Evolutionary conservation across 2,329 filamentous ascomycete species (phyloP), one percentile per base, ranked within the genome.

Genomic region (Epichloe scottii): DNA sequence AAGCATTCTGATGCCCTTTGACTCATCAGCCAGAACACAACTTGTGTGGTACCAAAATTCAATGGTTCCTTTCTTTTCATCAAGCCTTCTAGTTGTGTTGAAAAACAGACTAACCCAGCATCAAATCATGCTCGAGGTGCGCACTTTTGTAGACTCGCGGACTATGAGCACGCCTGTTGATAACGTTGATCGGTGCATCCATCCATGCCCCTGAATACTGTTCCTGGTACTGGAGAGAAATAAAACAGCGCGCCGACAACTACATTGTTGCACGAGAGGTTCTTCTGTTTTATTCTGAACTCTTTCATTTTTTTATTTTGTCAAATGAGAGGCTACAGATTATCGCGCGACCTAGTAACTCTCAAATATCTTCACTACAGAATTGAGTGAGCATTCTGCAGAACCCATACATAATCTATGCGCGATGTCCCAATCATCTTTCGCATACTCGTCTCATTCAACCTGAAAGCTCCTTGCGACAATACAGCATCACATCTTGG

Each of bases 401-500:
- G 8, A 14, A 15, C 19, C 8, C 6, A 30, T 4, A 3, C 6
- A 30, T 4, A 3, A 8, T n/a, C 6, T 30, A 15, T 12, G 15
- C 23, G 6, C 41, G 23, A 21, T 17, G 17, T 12, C 10, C 17
- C 23, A 7, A 8, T 17, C 33, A n/a, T n/a, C 35, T n/a, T 40
- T 40, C 11, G 23, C 7, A 48, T 26, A 6, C 21, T 14, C 23
- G 10, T 17, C 35, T 30, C 35, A 8, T 33, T 40, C 19, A 23
- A 46, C 23, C 12, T 5, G 14, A 17, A 17, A 21, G 21, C 12
- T 23, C 35, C 4, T 23, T 14, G 39, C 21, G 23, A 19, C 11
- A 7, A 23, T n/a, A 30, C 5, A 37, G 26, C 17, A 41, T 49
- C 56, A 78, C 67, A 77, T 79, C 69, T 77, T 78, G 48, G 72